Conservation (phyloP, 2,329 filamentous ascomycete genomes). For the Colletotrichum costaricense region DNA sequence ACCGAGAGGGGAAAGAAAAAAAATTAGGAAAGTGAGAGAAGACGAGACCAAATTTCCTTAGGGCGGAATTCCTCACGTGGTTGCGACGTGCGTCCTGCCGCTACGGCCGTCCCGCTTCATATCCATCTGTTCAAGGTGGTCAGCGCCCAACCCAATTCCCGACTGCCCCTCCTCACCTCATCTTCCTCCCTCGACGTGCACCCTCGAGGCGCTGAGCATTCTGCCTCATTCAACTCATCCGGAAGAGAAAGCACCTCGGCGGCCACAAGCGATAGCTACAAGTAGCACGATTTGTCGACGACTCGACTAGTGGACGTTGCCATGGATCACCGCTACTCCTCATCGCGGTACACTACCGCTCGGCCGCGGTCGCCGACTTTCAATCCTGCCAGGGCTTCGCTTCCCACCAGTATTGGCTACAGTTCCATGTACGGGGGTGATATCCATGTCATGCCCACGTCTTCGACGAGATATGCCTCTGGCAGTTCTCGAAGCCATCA, state of each 20-base stretch:
- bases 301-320: constrained; percentile 23
- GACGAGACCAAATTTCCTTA: not conserved
- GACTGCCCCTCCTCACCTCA: not conserved
- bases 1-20: not conserved
- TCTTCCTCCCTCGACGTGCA: constrained; percentile 3
- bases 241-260: not conserved
- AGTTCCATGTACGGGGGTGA: constrained; percentile 64
- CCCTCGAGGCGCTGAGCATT: not conserved
- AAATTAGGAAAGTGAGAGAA: not conserved
- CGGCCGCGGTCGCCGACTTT: constrained; percentile 53
- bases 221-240: not conserved
- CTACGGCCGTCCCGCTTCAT: constrained; percentile 21
- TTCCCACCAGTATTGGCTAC: constrained; percentile 64
- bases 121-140: constrained; percentile 1
- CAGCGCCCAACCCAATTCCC: constrained; percentile 23
- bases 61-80: constrained; percentile 33
- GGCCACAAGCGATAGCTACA: not conserved
- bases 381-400: constrained; percentile 64
- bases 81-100: constrained; percentile 24
- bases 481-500: constrained; percentile 34
- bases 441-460: constrained; percentile 63
- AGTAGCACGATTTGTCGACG: constrained; percentile 9
- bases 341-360: constrained; percentile 32
- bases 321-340: constrained; percentile 37
- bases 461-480: constrained; percentile 47